Evolutionary conservation across 1,284 basidiomycete species (phyloP), one percentile per base, ranked within the genome.

Genomic region (Kalmanozyma brasiliensis): DNA sequence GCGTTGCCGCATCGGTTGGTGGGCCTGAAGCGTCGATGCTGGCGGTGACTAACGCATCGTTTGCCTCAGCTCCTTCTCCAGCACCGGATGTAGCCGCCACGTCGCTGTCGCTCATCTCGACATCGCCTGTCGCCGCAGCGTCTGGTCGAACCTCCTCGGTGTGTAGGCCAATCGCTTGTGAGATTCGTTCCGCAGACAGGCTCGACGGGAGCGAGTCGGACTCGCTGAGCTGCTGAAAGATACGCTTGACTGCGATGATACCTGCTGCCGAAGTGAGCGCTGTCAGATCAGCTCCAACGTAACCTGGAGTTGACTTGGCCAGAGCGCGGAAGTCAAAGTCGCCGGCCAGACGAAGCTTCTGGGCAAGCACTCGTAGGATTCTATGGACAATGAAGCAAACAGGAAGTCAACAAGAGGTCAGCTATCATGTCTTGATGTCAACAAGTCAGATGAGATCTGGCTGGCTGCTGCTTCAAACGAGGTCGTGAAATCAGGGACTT

Each of bases 281-380:
- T 0, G 91, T 89, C 24, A 98, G 83, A 84, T 98, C 95, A 0
- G 95, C 95, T 33, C 95, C 94, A 9, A 98, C 95, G 78, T 96
- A 98, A 0, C 95, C 95, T 2, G 96, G 96, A 0, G 95, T 98
- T 1, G 90, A 88, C 83, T 93, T 94, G 14, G 95, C 95, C 14
- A 98, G 85, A 1, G 87, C 86, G 13, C 85, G 80, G 78, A 92
- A 93, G 82, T 95, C 88, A 70, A 96, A 94, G 68, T 91, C 88
- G 94, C 80, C 93, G 91, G 79, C 29, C 17, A 52, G 60, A 9
- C 48, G 66, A 34, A 81, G 60, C 60, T 74, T 74, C 42, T 53
- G 52, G 10, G 76, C 75, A 16, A 81, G 70, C 13, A 81, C 78
- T 34, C 67, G 74, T 20, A 81, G 60, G 34, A 81, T 81, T 26